Base-by-base conservation (phyloP, 495 filamentous ascomycete species). In the Evernia prunastri region DNA sequence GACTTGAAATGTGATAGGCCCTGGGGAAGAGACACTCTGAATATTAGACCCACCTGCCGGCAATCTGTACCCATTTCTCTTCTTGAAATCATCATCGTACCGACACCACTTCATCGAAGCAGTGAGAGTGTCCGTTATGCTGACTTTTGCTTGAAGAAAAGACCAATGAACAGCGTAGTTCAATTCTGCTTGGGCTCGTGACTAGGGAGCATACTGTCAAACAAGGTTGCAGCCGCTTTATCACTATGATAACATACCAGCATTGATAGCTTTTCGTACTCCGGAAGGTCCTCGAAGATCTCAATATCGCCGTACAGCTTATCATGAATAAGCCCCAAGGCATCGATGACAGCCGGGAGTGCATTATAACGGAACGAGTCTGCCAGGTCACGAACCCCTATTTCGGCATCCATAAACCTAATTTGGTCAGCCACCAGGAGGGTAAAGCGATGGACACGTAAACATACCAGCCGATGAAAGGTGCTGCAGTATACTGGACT, bases 401-500 rank as follows among this genome's bases (percentile, higher is more conserved):
- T 71, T 45, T 71, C 69, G 27, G 69, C 69, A 58, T 71, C 69
- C 69, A 71, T 68, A 37, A 71, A 71, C 65, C 64, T 68, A n/a
- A 40, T 17, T 43, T 27, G n/a, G 36, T 68, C 15, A 67, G 59
- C 29, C 25, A 27, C 4, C 1, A 13, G 8, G 13, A 17, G 4
- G 17, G 31, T 20, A n/a, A 25, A 9, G 23, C 40, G 10, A 27
- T 33, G 17, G 7, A 45, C 25, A 40, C 27, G 33, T 12, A 40
- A 37, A 56, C 64, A n/a, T 56, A 72, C 71, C 70, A 73, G 27
- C 71, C 71, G 12, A 72, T 64, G 63, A 73, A 73, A 47, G 71
- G 71, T 29, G 71, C 59, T 15, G 70, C 70, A 35, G 71, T 72
- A 35, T 73, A 73, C 51, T 73, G 71, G 7, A 70, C 68, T 10